Conservation (phyloP, 164 flowering plant species). For the Piper betle region DNA sequence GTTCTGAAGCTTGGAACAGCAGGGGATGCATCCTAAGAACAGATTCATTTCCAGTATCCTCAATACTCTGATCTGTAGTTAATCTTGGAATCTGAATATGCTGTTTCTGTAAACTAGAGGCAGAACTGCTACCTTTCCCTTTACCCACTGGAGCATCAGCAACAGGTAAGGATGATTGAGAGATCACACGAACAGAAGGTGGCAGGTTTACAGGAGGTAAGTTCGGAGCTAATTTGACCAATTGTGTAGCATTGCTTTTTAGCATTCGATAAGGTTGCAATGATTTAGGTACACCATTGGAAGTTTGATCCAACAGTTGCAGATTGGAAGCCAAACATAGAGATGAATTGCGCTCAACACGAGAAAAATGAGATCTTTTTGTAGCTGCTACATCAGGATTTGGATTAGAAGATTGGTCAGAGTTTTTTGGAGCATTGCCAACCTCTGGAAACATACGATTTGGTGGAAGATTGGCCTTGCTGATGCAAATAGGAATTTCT, state of each 20-base stretch:
- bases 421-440: slow-evolving; percentile 11
- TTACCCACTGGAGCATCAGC: background rate
- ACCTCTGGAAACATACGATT: slow-evolving; percentile 7
- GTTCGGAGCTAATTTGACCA: slow-evolving; percentile 81
- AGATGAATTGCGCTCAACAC: slow-evolving; percentile 11
- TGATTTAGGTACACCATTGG: slow-evolving; percentile 12
- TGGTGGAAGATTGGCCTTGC: slow-evolving; percentile 11
- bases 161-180: slow-evolving; percentile 31
- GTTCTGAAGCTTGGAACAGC: slow-evolving; percentile 52
- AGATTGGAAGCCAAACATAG: slow-evolving; percentile 13
- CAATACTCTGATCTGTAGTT: slow-evolving; percentile 1
- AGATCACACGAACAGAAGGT: slow-evolving; percentile 72
- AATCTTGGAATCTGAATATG: slow-evolving; percentile 12
- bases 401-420: slow-evolving; percentile 4
- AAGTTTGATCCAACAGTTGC: slow-evolving; percentile 15
- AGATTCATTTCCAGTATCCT: slow-evolving; percentile 30
- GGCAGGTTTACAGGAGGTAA: slow-evolving; percentile 95
- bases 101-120: slow-evolving; percentile 4
- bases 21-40: slow-evolving; percentile 91
- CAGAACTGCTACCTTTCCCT: background rate
- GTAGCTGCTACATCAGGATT: background rate
- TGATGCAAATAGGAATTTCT: slow-evolving; percentile 11
- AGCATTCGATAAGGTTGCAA: slow-evolving; percentile 46
- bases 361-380: slow-evolving; percentile 12
- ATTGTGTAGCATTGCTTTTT: slow-evolving; percentile 21